These are phyloP conservation scores for Alternaria metachromatica DNA, from an alignment of 2,329 filamentous ascomycete species.

Conservation along the genomic window DNA sequence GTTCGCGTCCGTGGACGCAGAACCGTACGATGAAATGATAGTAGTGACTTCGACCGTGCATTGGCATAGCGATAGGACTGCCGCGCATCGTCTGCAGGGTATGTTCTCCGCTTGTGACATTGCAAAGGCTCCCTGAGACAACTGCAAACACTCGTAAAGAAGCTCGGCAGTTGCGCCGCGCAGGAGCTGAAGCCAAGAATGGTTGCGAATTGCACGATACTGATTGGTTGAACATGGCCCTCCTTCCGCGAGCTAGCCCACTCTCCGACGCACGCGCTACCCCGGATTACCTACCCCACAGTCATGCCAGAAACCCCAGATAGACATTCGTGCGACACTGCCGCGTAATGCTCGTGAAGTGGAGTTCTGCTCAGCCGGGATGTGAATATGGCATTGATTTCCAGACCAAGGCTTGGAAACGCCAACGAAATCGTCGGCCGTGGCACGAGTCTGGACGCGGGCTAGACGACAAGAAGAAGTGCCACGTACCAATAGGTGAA, in stretches of 20 bases:
- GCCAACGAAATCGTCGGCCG: not conserved
- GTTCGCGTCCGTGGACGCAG: not conserved
- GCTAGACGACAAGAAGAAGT: not conserved
- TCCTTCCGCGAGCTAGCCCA: not conserved
- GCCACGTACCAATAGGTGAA: not conserved
- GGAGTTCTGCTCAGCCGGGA: not conserved
- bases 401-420: not conserved
- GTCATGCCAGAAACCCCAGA: not conserved
- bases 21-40: not conserved
- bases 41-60: not conserved
- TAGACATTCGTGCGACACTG: not conserved
- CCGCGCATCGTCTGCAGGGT: not conserved
- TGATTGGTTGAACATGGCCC: not conserved
- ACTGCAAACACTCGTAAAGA: not conserved
- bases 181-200: not conserved
- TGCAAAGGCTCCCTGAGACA: not conserved
- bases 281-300: not conserved
- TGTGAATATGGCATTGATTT: not conserved
- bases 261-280: not conserved
- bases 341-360: not conserved
- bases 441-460: not conserved
- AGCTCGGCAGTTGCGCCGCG: not conserved
- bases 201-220: not conserved
- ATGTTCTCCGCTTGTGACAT: not conserved
- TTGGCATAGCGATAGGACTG: not conserved